Evolutionary conservation across 2,329 filamentous ascomycete species (phyloP), one percentile per base, ranked within the genome.

Genomic region (Tolypocladium pustulatum): DNA sequence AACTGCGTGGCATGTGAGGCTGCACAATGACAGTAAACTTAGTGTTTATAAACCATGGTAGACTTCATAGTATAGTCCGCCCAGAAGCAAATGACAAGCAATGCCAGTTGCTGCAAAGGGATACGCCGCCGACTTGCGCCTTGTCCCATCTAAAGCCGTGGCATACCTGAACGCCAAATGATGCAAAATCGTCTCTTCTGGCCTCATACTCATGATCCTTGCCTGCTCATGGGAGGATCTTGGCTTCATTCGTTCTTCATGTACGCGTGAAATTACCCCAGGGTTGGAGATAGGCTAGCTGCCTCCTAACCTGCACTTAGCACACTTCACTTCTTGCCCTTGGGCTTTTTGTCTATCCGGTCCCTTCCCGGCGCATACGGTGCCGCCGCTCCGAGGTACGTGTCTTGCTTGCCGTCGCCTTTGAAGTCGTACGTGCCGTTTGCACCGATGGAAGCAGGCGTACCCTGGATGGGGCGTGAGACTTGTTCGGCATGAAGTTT

Each of bases 401-500:
- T 71, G 61, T 78, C 75, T 61, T 78, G 76, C 60, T 69, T 74
- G 10, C 75, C 71, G 43, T 72, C 77, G 25, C 73, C 75, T 51
- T 73, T 75, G 65, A 84, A 80, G 60, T 81, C 76, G 64, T 79
- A 84, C 25, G 73, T 70, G 17, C 82, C 82, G 25, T 73, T 74
- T 9, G 74, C 58, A 6, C 70, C 71, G 30, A 76, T 63, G 8
- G 67, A 67, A 22, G 78, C 79, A 0, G 84, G 84, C 17, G 69
- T 70, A 1, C 84, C 84, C 46, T 80, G 77, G 10, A 73, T 75
- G 1, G 91, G 91, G 57, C 83, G 81, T 55, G 77, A 74, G 57
- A 86, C 75, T 73, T 97, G 91, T 68, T 96, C 89, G 56, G 85
- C 82, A 70, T 97, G 92, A 62, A 97, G 78, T 69, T 86, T 89